phyloP scores from a whole-genome alignment of 352 stramenopile species.

The Phytophthora macrochlamydospora region DNA sequence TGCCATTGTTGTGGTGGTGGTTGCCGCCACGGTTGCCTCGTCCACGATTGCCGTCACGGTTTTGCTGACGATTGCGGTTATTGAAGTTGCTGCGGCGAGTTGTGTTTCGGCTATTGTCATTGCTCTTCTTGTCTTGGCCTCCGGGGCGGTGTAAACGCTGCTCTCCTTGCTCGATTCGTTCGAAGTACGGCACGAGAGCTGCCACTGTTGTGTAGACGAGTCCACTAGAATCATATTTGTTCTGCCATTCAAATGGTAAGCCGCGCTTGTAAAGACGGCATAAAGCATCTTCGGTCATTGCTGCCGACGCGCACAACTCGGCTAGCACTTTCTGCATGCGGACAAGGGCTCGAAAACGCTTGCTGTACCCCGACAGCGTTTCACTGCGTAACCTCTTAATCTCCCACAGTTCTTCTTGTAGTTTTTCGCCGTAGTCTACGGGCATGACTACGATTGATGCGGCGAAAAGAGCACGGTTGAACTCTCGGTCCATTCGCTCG shows the following conservation, averaged over 20 bases:
- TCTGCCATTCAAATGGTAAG: slow-evolving; percentile 11
- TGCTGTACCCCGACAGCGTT: slow-evolving; percentile 5
- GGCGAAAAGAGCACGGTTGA: background rate
- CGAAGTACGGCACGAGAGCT: slow-evolving; percentile 5
- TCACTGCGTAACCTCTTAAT: slow-evolving; percentile 2
- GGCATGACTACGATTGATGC: background rate
- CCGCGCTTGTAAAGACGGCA: slow-evolving; percentile 8
- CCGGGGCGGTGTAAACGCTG: slow-evolving; percentile 1
- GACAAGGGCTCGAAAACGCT: slow-evolving; percentile 7
- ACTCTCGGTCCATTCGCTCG: slow-evolving; percentile 7
- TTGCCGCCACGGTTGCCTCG: background rate
- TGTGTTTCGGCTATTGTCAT: background rate
- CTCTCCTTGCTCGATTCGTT: slow-evolving; percentile 1
- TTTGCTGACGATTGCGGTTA: slow-evolving; percentile 1
- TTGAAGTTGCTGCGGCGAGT: background rate
- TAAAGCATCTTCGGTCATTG: slow-evolving; percentile 7
- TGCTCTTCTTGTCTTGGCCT: background rate
- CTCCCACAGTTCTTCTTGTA: slow-evolving; percentile 10
- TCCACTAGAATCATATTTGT: slow-evolving; percentile 17
- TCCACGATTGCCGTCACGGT: background rate
- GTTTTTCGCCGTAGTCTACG: slow-evolving; percentile 4
- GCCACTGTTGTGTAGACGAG: slow-evolving; percentile 3
- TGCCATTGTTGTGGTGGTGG: too few relatives aligned
- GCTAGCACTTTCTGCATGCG: background rate
- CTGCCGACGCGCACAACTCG: background rate